These are phyloP conservation scores for Nemania serpens DNA, from an alignment of 2,329 filamentous ascomycete species.

Conservation along the genomic window DNA sequence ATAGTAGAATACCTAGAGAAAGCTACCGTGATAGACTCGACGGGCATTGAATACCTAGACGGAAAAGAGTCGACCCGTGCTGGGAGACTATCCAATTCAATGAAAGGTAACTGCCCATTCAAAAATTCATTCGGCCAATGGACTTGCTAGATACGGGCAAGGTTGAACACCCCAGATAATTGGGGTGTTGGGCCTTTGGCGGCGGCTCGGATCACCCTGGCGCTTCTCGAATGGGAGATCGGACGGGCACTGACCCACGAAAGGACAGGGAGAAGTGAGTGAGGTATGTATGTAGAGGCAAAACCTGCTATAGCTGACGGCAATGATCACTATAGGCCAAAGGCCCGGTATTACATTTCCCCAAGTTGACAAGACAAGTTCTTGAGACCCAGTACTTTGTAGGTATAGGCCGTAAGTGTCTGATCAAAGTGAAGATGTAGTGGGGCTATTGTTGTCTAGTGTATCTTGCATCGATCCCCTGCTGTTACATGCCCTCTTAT, in stretches of 20 bases:
- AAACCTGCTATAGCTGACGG: constrained; percentile 30
- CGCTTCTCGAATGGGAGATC: constrained; percentile 32
- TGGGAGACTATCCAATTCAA: constrained; percentile 14
- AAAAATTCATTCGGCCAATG: constrained; percentile 33
- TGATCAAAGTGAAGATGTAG: constrained; percentile 33
- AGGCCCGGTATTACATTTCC: constrained; percentile 31
- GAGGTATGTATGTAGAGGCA: constrained; percentile 29
- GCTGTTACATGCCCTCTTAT: constrained; percentile 36
- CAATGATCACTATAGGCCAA: constrained; percentile 25
- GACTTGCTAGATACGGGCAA: constrained; percentile 29
- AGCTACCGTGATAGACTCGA: constrained; percentile 12
- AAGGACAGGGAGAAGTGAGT: constrained; percentile 30
- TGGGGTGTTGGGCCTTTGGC: constrained; percentile 28
- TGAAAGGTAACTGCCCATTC: constrained; percentile 31
- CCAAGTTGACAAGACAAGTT: constrained; percentile 30
- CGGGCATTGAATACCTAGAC: neutral
- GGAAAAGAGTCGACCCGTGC: constrained; percentile 21
- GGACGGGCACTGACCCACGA: constrained; percentile 27
- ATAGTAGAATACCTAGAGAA: neutral
- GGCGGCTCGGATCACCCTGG: constrained; percentile 32
- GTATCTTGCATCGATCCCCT: constrained; percentile 36
- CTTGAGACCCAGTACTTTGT: constrained; percentile 27
- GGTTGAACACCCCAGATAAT: constrained; percentile 32
- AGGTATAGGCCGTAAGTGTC: constrained; percentile 19
- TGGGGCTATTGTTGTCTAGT: constrained; percentile 34